These are phyloP conservation scores for Lycium barbarum DNA, from an alignment of 257 asterid genomes.

Conservation along the genomic window DNA sequence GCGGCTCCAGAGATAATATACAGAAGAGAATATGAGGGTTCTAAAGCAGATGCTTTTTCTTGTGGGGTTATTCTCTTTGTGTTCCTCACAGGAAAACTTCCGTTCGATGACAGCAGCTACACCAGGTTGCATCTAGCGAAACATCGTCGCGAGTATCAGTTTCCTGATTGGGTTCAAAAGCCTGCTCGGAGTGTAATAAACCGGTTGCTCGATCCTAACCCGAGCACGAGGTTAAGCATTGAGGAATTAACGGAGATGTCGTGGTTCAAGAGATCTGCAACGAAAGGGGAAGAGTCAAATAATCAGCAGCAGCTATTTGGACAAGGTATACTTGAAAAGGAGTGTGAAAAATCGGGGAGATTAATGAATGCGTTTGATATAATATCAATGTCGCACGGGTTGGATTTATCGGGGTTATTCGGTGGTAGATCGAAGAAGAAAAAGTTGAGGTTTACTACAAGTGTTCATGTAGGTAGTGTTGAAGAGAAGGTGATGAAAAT, in stretches of 20 bases:
- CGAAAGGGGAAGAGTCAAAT: neutral
- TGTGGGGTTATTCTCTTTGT: slow-evolving; percentile 73
- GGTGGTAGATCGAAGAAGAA: slow-evolving; percentile 52
- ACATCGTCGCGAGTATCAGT: slow-evolving; percentile 51
- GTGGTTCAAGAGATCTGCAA: slow-evolving; percentile 66
- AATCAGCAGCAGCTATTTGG: slow-evolving; percentile 22
- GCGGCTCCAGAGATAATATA: slow-evolving; percentile 83
- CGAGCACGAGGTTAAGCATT: slow-evolving; percentile 60
- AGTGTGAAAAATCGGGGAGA: slow-evolving; percentile 33
- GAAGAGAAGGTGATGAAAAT: slow-evolving; percentile 60
- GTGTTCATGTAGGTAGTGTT: slow-evolving; percentile 50
- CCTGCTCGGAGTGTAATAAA: slow-evolving; percentile 56
- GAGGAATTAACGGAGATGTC: slow-evolving; percentile 58
- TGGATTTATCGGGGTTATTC: slow-evolving; percentile 69
- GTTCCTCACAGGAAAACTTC: slow-evolving; percentile 65
- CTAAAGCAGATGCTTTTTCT: slow-evolving; percentile 91
- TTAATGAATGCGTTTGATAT: slow-evolving; percentile 74
- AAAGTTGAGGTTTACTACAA: slow-evolving; percentile 66
- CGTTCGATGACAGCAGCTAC: slow-evolving; percentile 71
- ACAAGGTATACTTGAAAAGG: slow-evolving; percentile 35
- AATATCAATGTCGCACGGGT: slow-evolving; percentile 77
- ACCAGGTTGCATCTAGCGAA: slow-evolving; percentile 72
- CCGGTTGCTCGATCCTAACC: slow-evolving; percentile 77
- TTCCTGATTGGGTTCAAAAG: slow-evolving; percentile 73
- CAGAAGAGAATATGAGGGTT: slow-evolving; percentile 74